These are phyloP conservation scores for Blastobotrys raffinosifermentans DNA, from an alignment of 1,139 yeast species.

Conservation along the genomic window DNA sequence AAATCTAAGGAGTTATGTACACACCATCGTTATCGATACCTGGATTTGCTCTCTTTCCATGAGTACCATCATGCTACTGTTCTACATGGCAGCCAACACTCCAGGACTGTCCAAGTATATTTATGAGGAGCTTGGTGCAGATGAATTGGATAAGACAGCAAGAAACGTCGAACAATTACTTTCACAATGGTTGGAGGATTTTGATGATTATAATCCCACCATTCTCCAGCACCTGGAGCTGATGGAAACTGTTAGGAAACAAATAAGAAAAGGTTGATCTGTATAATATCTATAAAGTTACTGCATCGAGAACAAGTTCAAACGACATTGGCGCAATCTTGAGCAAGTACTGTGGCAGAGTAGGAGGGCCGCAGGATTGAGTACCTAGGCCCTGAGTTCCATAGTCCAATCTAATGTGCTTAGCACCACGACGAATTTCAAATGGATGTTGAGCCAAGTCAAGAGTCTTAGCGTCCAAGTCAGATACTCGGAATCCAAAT, in stretches of 20 bases:
- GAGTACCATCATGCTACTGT: conserved; percentile 12
- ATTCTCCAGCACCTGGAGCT: neutral
- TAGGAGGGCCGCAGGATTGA: conserved; percentile 33
- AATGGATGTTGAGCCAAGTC: conserved; percentile 30
- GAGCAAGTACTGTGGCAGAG: conserved; percentile 13
- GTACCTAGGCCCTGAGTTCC: conserved; percentile 34
- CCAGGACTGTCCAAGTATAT: conserved; percentile 7
- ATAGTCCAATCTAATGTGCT: conserved; percentile 28
- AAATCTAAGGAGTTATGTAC: conserved; percentile 14
- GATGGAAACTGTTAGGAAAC: neutral
- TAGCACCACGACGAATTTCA: conserved; percentile 20
- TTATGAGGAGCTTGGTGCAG: conserved; percentile 6
- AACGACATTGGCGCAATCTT: no score
- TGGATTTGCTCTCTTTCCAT: conserved; percentile 18
- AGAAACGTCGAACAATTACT: conserved; percentile 8
- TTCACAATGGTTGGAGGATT: conserved; percentile 8
- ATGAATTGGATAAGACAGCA: conserved; percentile 5
- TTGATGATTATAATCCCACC: conserved; percentile 11
- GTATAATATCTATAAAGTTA: neutral
- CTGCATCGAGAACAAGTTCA: neutral
- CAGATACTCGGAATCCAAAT: conserved; percentile 15
- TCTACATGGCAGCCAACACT: conserved; percentile 12
- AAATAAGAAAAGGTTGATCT: no score
- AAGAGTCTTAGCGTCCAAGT: conserved; percentile 10
- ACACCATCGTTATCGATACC: conserved; percentile 16